phyloP scores from a whole-genome alignment of 2,329 filamentous ascomycete genomes.

The Cytospora piceicola region DNA sequence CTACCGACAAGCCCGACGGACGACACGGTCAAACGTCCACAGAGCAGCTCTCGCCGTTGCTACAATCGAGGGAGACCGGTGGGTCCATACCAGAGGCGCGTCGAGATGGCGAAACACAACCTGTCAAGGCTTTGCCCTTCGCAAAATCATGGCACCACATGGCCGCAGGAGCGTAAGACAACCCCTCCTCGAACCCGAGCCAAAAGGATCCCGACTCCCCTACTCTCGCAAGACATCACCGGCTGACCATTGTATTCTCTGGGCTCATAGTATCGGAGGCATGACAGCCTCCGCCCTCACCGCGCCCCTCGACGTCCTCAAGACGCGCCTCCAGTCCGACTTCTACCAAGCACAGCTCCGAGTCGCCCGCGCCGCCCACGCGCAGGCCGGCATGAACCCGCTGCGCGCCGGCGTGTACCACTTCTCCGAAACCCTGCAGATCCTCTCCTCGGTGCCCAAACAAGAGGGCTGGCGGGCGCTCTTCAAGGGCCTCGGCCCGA shows the following conservation, averaged over 20 bases:
- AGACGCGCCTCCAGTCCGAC: slow-evolving; percentile 90
- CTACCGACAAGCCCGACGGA: slow-evolving; percentile 23
- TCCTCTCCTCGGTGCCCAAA: slow-evolving; percentile 78
- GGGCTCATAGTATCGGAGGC: slow-evolving; percentile 69
- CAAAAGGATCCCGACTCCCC: neutral
- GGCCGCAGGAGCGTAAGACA: slow-evolving; percentile 80
- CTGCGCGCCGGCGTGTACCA: slow-evolving; percentile 71
- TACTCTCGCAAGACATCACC: slow-evolving; percentile 1
- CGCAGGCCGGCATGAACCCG: slow-evolving; percentile 63
- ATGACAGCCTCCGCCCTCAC: slow-evolving; percentile 94
- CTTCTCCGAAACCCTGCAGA: slow-evolving; percentile 83
- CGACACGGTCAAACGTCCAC: slow-evolving; percentile 16
- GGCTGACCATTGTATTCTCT: slow-evolving; percentile 20
- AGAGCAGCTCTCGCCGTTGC: slow-evolving; percentile 40
- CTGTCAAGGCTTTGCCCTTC: slow-evolving; percentile 51
- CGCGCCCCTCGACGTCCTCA: slow-evolving; percentile 89
- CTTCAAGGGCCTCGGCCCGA: slow-evolving; percentile 92
- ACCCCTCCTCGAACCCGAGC: slow-evolving; percentile 6
- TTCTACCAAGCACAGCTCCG: slow-evolving; percentile 87
- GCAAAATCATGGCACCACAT: slow-evolving; percentile 91
- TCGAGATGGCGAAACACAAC: slow-evolving; percentile 35
- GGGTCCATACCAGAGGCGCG: slow-evolving; percentile 50
- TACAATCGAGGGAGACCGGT: slow-evolving; percentile 66
- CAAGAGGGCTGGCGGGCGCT: slow-evolving; percentile 83
- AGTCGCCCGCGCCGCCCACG: slow-evolving; percentile 64